A percentile compares a stretch with the other conserved stretches of the same genome.
phyloP scores from a whole-genome alignment of 164 flowering plant species.

The Chloranthus sessilifolius region DNA sequence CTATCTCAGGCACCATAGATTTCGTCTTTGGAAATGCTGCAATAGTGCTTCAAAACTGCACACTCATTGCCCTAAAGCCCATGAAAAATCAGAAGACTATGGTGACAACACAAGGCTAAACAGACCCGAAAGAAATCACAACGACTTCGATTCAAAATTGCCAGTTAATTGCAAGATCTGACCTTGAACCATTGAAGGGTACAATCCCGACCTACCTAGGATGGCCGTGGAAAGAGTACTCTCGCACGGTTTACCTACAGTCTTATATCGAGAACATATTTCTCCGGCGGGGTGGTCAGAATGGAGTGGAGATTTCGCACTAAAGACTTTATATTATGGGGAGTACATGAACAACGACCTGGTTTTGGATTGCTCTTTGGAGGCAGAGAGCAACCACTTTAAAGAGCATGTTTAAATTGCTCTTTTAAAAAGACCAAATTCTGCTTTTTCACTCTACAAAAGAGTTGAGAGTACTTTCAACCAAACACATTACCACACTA shows the following conservation, averaged over 20 bases:
- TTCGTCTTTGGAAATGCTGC: slow-evolving; percentile 39
- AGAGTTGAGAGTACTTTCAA: no score
- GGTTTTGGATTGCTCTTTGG: no score
- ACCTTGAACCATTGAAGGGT: neutral
- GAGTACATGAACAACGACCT: slow-evolving; percentile 40
- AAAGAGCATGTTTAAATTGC: no score
- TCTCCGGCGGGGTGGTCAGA: slow-evolving; percentile 31
- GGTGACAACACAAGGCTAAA: neutral
- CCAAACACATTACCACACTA: no score
- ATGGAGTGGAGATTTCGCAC: slow-evolving; percentile 36
- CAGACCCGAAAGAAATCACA: neutral
- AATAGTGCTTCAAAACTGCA: slow-evolving; percentile 29
- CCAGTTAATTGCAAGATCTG: no score
- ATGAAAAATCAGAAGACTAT: neutral
- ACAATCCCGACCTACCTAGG: neutral
- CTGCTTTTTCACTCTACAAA: no score
- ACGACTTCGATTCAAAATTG: no score
- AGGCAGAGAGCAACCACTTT: no score
- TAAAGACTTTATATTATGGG: slow-evolving; percentile 38
- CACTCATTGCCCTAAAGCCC: neutral
- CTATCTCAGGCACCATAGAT: slow-evolving; percentile 30
- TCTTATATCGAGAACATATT: slow-evolving; percentile 25
- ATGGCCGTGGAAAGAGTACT: neutral
- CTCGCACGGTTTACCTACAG: neutral
- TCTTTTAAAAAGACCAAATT: no score